Conservation (phyloP, 192 early-diverging fungal species). For the Kappamyces sp. region DNA sequence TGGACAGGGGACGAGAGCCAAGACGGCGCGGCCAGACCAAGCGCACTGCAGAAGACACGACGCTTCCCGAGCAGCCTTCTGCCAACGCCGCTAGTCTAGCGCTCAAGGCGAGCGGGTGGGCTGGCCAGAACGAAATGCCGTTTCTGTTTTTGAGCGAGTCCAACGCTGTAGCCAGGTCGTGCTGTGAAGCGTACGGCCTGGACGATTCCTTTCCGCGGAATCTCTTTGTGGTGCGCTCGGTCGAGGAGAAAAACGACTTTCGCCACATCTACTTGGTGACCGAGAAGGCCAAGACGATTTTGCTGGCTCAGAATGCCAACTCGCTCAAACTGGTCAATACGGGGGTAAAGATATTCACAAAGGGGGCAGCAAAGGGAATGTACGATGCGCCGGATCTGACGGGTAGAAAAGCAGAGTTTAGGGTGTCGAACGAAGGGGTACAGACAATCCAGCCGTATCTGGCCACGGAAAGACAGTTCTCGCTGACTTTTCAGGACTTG, state of each 20-base stretch:
- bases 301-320: constrained; percentile 51
- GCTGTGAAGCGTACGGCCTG: constrained; percentile 69
- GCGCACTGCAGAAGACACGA: too few species aligned
- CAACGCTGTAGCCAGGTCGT: constrained; percentile 52
- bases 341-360: constrained; percentile 82
- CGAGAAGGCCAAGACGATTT: constrained; percentile 67
- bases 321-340: constrained; percentile 74
- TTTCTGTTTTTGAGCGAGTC: constrained; percentile 73
- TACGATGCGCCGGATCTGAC: neutral
- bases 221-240: constrained; percentile 76
- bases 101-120: constrained; percentile 7
- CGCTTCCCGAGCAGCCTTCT: too few species aligned
- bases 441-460: constrained; percentile 29
- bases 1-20: constrained; percentile 34
- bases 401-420: neutral
- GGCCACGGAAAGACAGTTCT: constrained; percentile 15
- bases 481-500: constrained; percentile 22
- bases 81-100: too few species aligned
- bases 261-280: constrained; percentile 83
- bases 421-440: constrained; percentile 44
- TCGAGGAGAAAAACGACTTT: constrained; percentile 41
- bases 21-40: constrained; percentile 16
- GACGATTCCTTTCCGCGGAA: constrained; percentile 64
- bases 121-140: constrained; percentile 65
- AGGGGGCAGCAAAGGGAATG: constrained; percentile 19